These are phyloP conservation scores for Saprolegnia diclina DNA, from an alignment of 352 stramenopile genomes.

Conservation along the genomic window DNA sequence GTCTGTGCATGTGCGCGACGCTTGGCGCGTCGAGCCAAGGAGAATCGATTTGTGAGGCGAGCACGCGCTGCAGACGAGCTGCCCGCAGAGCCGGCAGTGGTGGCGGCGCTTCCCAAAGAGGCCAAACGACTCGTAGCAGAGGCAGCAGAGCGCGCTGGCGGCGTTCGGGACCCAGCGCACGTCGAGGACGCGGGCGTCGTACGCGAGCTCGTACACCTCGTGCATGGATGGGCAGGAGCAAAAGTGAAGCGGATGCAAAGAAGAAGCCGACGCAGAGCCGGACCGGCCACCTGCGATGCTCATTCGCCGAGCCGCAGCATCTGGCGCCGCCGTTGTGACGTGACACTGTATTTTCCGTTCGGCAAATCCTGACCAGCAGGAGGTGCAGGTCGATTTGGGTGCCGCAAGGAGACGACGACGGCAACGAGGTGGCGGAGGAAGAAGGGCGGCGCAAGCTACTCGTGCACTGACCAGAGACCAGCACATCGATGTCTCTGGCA, in stretches of 20 bases:
- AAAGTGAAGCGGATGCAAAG: slow-evolving; percentile 6
- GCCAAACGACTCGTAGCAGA: slow-evolving; percentile 21
- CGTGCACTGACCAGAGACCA: too few relatives aligned
- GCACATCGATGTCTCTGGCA: too few relatives aligned
- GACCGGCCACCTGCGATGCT: not conserved
- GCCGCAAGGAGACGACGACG: too few relatives aligned
- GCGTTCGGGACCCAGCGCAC: slow-evolving; percentile 22
- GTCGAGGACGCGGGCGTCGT: slow-evolving; percentile 8
- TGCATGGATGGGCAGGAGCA: not conserved
- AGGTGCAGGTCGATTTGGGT: not conserved
- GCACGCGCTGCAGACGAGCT: slow-evolving; percentile 19
- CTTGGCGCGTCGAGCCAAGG: not conserved
- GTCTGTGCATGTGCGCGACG: slow-evolving; percentile 4
- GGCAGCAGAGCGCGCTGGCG: slow-evolving; percentile 3
- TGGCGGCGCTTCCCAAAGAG: slow-evolving; percentile 13
- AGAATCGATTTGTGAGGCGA: slow-evolving; percentile 10
- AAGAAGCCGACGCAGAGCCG: slow-evolving; percentile 4
- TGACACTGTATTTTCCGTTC: not conserved
- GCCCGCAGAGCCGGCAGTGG: slow-evolving; percentile 24
- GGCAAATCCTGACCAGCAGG: not conserved
- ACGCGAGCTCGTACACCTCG: slow-evolving; percentile 23
- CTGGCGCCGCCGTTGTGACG: slow-evolving; percentile 4
- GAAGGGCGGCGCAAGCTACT: too few relatives aligned
- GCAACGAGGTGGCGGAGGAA: too few relatives aligned
- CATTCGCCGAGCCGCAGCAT: not conserved